These are phyloP conservation scores for Rhodotorula sp. DNA, from an alignment of 1,284 basidiomycete genomes.

Conservation along the genomic window DNA sequence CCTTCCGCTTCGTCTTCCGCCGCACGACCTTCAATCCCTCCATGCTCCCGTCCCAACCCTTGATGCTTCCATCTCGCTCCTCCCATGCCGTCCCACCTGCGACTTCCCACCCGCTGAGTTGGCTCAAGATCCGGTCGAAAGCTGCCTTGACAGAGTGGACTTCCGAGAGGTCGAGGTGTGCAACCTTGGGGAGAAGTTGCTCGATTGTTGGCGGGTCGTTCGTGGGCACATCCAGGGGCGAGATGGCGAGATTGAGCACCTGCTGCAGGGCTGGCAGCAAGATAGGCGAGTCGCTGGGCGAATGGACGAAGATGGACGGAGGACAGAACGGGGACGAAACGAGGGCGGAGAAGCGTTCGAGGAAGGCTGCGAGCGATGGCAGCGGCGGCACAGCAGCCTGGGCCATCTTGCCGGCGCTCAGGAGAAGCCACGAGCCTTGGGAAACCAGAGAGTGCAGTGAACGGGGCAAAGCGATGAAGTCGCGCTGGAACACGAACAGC, in stretches of 20 bases:
- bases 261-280: slow-evolving; percentile 13
- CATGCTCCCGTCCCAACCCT: slow-evolving; percentile 13
- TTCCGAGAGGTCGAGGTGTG: slow-evolving; percentile 24
- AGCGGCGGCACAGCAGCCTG: neutral
- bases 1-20: neutral
- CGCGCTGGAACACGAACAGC: too few relatives aligned
- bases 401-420: too few relatives aligned
- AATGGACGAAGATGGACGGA: slow-evolving; percentile 34
- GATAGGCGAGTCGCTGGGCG: slow-evolving; percentile 14
- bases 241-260: neutral
- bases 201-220: slow-evolving; percentile 9
- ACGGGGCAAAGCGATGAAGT: too few relatives aligned
- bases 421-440: too few relatives aligned
- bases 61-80: slow-evolving; percentile 7
- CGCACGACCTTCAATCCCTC: slow-evolving; percentile 9
- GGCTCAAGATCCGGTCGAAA: slow-evolving; percentile 27
- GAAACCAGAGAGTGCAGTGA: too few relatives aligned
- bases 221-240: too few relatives aligned
- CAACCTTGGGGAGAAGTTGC: slow-evolving; percentile 26
- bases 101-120: slow-evolving; percentile 15
- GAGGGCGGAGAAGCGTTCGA: slow-evolving; percentile 10
- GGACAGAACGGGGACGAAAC: slow-evolving; percentile 31
- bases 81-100: slow-evolving; percentile 2
- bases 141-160: slow-evolving; percentile 23
- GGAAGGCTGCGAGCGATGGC: slow-evolving; percentile 24